phyloP scores from a whole-genome alignment of 352 stramenopile genomes.

The Globisporangium iwayamae region DNA sequence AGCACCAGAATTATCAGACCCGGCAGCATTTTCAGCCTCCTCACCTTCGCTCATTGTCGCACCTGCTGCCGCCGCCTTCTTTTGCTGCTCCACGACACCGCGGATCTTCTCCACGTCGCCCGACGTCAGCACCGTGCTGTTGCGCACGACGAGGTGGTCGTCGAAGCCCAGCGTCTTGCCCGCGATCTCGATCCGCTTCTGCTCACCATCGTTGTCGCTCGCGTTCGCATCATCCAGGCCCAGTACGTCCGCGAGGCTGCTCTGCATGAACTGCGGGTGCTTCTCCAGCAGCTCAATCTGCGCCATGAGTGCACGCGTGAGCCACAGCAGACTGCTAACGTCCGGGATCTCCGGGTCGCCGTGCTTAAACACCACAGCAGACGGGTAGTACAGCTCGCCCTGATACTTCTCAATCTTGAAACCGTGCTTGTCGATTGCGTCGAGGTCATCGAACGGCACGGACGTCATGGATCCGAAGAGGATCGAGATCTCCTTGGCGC shows the following conservation, averaged over 20 bases:
- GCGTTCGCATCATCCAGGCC: constrained; percentile 40
- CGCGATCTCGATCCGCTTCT: constrained; percentile 53
- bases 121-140: constrained; percentile 79
- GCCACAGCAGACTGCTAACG: constrained; percentile 62
- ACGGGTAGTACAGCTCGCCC: constrained; percentile 55
- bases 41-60: constrained; percentile 6
- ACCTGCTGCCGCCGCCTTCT: constrained; percentile 15
- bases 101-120: constrained; percentile 67
- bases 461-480: constrained; percentile 65
- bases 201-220: constrained; percentile 16
- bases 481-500: constrained; percentile 81
- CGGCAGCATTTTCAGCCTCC: constrained; percentile 15
- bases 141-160: constrained; percentile 69
- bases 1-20: neutral
- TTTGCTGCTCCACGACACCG: constrained; percentile 37
- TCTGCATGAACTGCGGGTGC: constrained; percentile 69
- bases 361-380: constrained; percentile 65
- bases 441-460: constrained; percentile 78
- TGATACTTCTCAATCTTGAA: constrained; percentile 45
- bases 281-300: constrained; percentile 66
- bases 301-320: constrained; percentile 60
- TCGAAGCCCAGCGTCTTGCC: constrained; percentile 57
- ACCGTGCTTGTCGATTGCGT: constrained; percentile 58
- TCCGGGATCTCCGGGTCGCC: constrained; percentile 64
- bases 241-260: constrained; percentile 56